Evolutionary conservation across 257 asterid species (phyloP).

Genomic region (Solanum peruvianum): DNA sequence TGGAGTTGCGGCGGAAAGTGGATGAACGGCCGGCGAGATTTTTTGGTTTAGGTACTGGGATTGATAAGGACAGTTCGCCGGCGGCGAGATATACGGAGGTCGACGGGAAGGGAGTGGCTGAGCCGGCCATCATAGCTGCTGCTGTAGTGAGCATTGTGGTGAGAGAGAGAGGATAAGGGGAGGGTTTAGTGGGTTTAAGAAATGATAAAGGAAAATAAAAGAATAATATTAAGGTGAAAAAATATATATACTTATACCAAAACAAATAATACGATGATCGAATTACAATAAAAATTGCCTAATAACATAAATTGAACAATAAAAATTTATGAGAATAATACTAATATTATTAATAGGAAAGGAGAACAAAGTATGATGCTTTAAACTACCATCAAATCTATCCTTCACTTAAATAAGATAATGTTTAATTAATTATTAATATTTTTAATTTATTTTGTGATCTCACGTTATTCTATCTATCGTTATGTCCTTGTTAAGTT

Average conservation of each 20-base stretch:
- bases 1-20: background rate
- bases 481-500: fast-evolving
- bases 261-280: background rate
- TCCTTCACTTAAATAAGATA: fast-evolving
- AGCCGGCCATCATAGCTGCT: background rate
- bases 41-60: background rate
- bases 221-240: background rate
- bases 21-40: slow-evolving; percentile 6
- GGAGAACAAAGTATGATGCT: fast-evolving
- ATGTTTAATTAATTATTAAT: too few relatives aligned
- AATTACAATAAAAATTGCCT: fast-evolving
- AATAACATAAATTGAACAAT: background rate
- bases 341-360: too few relatives aligned
- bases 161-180: background rate
- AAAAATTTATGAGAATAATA: too few relatives aligned
- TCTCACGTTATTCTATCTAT: background rate
- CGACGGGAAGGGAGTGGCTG: background rate
- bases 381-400: too few relatives aligned
- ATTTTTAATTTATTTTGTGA: fast-evolving
- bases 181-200: background rate
- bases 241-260: background rate
- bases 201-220: background rate
- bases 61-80: background rate
- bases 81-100: background rate
- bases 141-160: background rate